Conservation (phyloP, 2,329 filamentous ascomycete species). For the Fusarium succisae region DNA sequence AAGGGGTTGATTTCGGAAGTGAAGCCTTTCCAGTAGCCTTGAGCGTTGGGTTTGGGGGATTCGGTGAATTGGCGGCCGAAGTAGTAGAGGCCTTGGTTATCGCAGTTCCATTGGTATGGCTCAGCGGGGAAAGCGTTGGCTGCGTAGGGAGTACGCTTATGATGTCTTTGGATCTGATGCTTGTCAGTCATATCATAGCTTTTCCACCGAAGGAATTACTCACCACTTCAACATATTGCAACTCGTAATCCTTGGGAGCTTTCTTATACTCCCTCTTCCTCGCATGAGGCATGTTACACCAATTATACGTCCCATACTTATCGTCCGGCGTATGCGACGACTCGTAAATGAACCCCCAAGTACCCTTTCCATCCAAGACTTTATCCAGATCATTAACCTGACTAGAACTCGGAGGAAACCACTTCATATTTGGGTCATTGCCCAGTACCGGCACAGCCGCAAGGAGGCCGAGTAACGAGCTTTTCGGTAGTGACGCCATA, state of each 20-base stretch:
- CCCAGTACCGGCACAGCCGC: conserved; percentile 16
- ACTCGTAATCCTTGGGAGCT: conserved; percentile 63
- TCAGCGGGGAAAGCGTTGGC: conserved; percentile 81
- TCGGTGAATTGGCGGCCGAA: conserved; percentile 66
- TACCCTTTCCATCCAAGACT: conserved; percentile 67
- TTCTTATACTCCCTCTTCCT: conserved; percentile 70
- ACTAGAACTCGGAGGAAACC: conserved; percentile 66
- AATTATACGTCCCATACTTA: conserved; percentile 76
- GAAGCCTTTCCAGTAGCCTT: conserved; percentile 73
- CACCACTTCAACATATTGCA: conserved; percentile 81
- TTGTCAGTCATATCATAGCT: neutral
- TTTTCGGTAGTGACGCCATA: conserved; percentile 22
- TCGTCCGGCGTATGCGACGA: conserved; percentile 66
- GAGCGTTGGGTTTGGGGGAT: conserved; percentile 57
- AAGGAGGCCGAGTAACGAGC: conserved; percentile 23
- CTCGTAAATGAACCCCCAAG: conserved; percentile 80
- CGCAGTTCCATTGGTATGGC: conserved; percentile 76
- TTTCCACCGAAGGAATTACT: conserved; percentile 36
- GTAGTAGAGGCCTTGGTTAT: conserved; percentile 74
- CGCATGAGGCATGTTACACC: conserved; percentile 91
- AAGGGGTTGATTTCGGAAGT: conserved; percentile 73
- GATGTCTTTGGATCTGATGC: conserved; percentile 78
- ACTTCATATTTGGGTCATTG: conserved; percentile 54
- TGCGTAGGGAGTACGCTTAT: conserved; percentile 85
- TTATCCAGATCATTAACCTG: conserved; percentile 68